phyloP scores from a whole-genome alignment of 2,329 filamentous ascomycete genomes.

The Raffaelea albimanens region DNA sequence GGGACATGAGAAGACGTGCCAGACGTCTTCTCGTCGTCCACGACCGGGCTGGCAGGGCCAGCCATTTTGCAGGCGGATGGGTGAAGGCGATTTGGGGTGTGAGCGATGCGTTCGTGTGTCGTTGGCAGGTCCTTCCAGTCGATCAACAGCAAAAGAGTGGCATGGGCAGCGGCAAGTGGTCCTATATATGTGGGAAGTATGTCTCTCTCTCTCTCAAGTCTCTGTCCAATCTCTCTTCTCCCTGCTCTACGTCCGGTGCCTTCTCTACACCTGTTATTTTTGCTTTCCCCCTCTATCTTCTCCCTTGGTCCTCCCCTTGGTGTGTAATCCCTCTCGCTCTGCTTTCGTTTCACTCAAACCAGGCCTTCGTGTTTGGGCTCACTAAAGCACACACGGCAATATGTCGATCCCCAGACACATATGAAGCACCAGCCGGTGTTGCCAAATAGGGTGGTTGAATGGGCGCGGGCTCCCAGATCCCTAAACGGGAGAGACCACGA shows the following conservation, averaged over 20 bases:
- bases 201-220: not conserved
- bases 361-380: constrained; percentile 3
- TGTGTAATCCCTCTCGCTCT: not conserved
- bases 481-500: too few relatives aligned
- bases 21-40: constrained; percentile 19
- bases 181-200: constrained; percentile 15
- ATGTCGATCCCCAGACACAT: constrained; percentile 13
- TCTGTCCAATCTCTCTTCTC: not conserved
- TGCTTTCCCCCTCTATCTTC: not conserved
- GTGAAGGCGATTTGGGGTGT: constrained; percentile 1
- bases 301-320: not conserved
- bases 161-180: constrained; percentile 7
- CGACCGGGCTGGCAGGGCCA: constrained; percentile 14
- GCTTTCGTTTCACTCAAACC: not conserved
- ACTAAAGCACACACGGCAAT: constrained; percentile 5
- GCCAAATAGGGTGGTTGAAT: too few relatives aligned
- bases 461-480: too few relatives aligned
- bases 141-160: constrained; percentile 13
- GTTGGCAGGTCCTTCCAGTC: constrained; percentile 5
- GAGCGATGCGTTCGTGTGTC: not conserved
- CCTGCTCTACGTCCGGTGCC: too few relatives aligned
- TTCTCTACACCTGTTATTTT: not conserved
- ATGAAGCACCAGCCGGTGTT: constrained; percentile 11
- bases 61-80: constrained; percentile 17
- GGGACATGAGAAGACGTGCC: constrained; percentile 16